Evolutionary conservation across 2,329 filamentous ascomycete species (phyloP).

Genomic region (Botrytis fragariae): DNA sequence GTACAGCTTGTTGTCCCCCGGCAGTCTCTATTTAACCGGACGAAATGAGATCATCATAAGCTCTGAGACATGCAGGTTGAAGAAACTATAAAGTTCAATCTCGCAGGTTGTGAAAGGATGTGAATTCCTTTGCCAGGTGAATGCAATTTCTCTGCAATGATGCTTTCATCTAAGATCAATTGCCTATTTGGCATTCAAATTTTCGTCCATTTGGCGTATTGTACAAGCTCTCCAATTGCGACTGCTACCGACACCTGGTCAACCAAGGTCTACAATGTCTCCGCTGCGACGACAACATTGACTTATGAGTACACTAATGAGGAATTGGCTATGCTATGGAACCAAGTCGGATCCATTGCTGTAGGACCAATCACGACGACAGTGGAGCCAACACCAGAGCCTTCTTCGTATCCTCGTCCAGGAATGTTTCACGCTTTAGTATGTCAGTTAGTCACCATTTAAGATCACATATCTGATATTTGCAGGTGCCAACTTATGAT

Average conservation of each 20-base stretch:
- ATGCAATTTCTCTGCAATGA: constrained; percentile 5
- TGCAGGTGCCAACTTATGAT: constrained; percentile 32
- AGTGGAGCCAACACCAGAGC: constrained; percentile 44
- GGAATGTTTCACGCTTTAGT: constrained; percentile 45
- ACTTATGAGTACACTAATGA: constrained; percentile 48
- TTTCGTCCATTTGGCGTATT: constrained; percentile 1
- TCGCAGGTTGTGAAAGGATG: background rate
- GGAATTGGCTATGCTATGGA: constrained; percentile 46
- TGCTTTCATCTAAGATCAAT: constrained; percentile 14
- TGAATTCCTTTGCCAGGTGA: background rate
- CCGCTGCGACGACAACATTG: constrained; percentile 44
- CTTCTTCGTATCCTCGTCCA: constrained; percentile 41
- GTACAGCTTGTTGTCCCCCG: background rate
- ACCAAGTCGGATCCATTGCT: constrained; percentile 44
- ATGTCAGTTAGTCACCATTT: constrained; percentile 32
- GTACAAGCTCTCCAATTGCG: background rate
- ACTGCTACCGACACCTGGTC: constrained; percentile 23
- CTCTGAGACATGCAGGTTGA: background rate
- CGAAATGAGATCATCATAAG: constrained; percentile 7
- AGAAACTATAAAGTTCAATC: constrained; percentile 18
- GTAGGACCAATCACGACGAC: constrained; percentile 45
- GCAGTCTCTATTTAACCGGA: constrained; percentile 16
- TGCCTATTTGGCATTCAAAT: constrained; percentile 12
- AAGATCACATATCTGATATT: constrained; percentile 6
- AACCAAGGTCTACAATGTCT: constrained; percentile 41